phyloP scores from a whole-genome alignment of 768 basidiomycete genomes.

The Rhizopogon vesiculosus region DNA sequence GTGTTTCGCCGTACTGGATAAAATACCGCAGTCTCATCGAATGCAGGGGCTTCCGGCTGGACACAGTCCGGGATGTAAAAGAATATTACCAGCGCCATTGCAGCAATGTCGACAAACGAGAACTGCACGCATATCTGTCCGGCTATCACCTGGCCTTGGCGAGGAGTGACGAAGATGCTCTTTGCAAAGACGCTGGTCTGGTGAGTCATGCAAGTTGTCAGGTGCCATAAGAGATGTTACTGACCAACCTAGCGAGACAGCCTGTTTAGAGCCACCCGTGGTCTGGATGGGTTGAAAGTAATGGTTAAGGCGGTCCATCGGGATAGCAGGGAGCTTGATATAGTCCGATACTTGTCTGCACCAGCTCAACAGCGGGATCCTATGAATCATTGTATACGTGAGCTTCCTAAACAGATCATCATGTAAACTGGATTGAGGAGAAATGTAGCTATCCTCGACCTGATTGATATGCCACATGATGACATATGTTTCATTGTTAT shows the following conservation, averaged over 20 bases:
- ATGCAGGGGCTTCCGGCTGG: slow-evolving; percentile 54
- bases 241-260: slow-evolving; percentile 52
- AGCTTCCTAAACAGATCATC: slow-evolving; percentile 21
- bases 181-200: slow-evolving; percentile 70
- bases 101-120: slow-evolving; percentile 11
- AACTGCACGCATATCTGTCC: slow-evolving; percentile 15
- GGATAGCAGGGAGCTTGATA: slow-evolving; percentile 56
- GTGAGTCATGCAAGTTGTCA: slow-evolving; percentile 33
- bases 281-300: slow-evolving; percentile 46
- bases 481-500: slow-evolving; percentile 65
- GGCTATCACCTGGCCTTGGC: slow-evolving; percentile 30
- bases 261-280: slow-evolving; percentile 62
- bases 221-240: background rate
- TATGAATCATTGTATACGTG: slow-evolving; percentile 77
- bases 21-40: slow-evolving; percentile 45
- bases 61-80: slow-evolving; percentile 66
- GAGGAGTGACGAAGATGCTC: slow-evolving; percentile 45
- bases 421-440: background rate
- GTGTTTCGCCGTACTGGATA: slow-evolving; percentile 60
- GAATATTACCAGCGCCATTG: slow-evolving; percentile 43
- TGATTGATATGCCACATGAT: slow-evolving; percentile 51
- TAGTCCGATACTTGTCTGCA: slow-evolving; percentile 52
- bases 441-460: slow-evolving; percentile 54
- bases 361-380: slow-evolving; percentile 50
- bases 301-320: slow-evolving; percentile 67